phyloP scores from a whole-genome alignment of 345 rosid species.

The Odontarrhena argentea region DNA sequence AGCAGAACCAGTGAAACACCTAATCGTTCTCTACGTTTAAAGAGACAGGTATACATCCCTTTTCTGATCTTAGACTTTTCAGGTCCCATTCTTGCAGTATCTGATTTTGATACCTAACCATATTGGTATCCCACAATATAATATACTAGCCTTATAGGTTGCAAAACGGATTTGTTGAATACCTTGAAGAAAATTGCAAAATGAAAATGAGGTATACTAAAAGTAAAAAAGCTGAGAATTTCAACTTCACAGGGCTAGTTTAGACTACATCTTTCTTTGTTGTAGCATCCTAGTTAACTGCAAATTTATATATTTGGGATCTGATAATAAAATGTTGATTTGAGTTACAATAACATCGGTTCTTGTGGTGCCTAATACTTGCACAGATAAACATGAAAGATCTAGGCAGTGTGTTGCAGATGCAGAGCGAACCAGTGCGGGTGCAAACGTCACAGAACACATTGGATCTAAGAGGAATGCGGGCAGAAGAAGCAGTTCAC shows the following conservation, averaged over 20 bases:
- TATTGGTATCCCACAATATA: constrained; percentile 1
- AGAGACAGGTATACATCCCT: constrained; percentile 54
- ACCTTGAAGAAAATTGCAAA: neutral
- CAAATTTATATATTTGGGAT: neutral
- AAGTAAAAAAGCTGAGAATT: neutral
- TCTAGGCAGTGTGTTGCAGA: constrained; percentile 43
- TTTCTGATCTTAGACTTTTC: neutral
- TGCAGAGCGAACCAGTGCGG: constrained; percentile 42
- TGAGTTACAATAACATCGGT: constrained; percentile 11
- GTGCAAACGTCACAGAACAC: constrained; percentile 78
- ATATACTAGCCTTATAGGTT: constrained; percentile 6
- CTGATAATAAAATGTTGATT: neutral
- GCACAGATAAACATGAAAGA: constrained; percentile 41
- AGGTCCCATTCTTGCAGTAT: constrained; percentile 4
- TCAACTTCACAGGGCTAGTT: too few relatives aligned
- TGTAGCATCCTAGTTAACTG: neutral
- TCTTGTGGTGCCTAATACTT: constrained; percentile 13
- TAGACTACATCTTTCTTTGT: neutral
- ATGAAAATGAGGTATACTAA: neutral
- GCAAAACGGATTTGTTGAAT: neutral
- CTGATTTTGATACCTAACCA: constrained; percentile 11
- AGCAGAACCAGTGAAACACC: constrained; percentile 38
- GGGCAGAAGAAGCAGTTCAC: constrained; percentile 71
- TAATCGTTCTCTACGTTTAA: constrained; percentile 39
- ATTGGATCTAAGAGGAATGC: constrained; percentile 80